Percentiles rank a stretch among this genome's conserved stretches.
Evolutionary conservation across 2,329 filamentous ascomycete genomes (phyloP).

Genomic region (Fusarium circinatum): DNA sequence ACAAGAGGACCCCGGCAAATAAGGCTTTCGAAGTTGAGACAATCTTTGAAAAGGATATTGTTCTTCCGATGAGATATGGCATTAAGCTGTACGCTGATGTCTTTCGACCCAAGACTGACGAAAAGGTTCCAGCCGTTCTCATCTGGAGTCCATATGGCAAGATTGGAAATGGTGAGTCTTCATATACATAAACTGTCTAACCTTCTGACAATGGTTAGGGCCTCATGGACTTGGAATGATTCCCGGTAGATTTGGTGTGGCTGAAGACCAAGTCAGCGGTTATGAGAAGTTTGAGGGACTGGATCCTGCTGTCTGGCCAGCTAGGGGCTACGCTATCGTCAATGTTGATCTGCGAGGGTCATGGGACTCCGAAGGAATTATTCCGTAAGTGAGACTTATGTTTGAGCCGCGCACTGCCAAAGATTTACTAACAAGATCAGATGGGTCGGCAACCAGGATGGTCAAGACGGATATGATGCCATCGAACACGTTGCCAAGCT

Average conservation of each 20-base stretch:
- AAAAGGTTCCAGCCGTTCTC: background rate
- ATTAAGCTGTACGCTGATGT: constrained; percentile 5
- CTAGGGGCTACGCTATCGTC: background rate
- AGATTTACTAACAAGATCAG: background rate
- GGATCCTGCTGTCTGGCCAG: background rate
- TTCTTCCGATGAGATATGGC: constrained; percentile 1
- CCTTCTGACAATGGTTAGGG: background rate
- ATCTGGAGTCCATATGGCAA: constrained; percentile 12
- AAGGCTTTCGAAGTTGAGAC: constrained; percentile 2
- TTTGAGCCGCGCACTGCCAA: accelerated
- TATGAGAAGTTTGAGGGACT: constrained; percentile 12
- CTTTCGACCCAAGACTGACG: background rate
- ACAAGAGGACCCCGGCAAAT: background rate
- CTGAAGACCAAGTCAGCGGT: background rate
- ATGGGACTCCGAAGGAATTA: background rate
- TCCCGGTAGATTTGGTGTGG: constrained; percentile 1
- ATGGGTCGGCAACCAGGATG: background rate
- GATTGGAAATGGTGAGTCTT: background rate
- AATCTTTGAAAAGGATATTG: constrained; percentile 5
- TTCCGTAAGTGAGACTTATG: background rate
- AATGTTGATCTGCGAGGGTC: constrained; percentile 1
- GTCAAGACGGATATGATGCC: background rate
- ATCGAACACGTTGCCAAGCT: background rate
- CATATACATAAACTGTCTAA: accelerated
- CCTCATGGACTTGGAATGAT: constrained; percentile 5